Conservation (phyloP, 2,329 filamentous ascomycete species). For the Fusarium camptoceras region DNA sequence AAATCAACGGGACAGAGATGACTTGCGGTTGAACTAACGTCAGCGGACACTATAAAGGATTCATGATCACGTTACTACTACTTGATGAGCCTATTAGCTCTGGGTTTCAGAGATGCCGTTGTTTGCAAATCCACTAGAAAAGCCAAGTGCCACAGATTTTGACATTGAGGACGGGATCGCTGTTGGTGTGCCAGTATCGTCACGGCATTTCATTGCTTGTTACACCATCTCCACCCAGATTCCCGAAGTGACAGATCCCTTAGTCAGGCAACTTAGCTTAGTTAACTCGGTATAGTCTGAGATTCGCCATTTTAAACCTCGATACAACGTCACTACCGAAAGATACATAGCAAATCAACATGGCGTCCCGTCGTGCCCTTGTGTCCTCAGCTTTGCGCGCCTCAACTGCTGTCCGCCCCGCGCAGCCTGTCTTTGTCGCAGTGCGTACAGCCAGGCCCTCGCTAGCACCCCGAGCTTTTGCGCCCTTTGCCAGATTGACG, state of each 20-base stretch:
- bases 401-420: slow-evolving; percentile 17
- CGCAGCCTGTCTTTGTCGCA: slow-evolving; percentile 17
- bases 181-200: background rate
- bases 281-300: slow-evolving; percentile 4
- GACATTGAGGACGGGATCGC: background rate
- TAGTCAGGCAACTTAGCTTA: slow-evolving; percentile 24
- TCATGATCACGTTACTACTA: slow-evolving; percentile 12
- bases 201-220: slow-evolving; percentile 4
- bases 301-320: slow-evolving; percentile 20
- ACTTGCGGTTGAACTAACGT: background rate
- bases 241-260: slow-evolving; percentile 1
- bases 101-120: too few relatives aligned
- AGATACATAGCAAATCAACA: background rate
- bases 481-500: slow-evolving; percentile 5
- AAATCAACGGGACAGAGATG: background rate
- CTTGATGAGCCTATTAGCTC: background rate
- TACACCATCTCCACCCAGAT: slow-evolving; percentile 22
- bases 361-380: slow-evolving; percentile 39
- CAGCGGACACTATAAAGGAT: background rate
- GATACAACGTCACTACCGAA: background rate
- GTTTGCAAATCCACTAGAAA: background rate
- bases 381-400: slow-evolving; percentile 35
- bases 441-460: slow-evolving; percentile 8
- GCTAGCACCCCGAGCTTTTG: slow-evolving; percentile 4
- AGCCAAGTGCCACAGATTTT: background rate